A percentile compares a stretch with the other conserved stretches of the same genome.
Evolutionary conservation across 139 green algal genomes (phyloP).

Genomic region (Tetratostichococcus sp.): DNA sequence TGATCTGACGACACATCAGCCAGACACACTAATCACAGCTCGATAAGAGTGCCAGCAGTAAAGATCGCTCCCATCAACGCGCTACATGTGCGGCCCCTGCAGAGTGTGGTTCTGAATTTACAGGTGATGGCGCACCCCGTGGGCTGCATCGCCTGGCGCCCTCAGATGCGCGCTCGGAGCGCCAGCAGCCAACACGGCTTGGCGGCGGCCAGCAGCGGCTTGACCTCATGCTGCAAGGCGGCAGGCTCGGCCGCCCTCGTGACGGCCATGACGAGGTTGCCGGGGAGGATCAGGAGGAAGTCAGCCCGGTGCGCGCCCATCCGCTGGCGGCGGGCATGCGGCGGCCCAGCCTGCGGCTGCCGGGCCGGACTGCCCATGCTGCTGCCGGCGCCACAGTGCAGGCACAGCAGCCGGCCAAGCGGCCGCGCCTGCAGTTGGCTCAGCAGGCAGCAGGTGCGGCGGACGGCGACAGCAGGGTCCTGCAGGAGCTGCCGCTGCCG

Average conservation of each 20-base stretch:
- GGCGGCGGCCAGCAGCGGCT: neutral
- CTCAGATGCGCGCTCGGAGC: neutral
- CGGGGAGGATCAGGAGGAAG: neutral
- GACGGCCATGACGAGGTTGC: too few relatives aligned
- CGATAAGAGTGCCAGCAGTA: too few relatives aligned
- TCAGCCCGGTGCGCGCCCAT: neutral
- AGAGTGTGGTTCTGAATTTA: too few relatives aligned
- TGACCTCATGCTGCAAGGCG: too few relatives aligned
- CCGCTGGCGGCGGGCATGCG: neutral
- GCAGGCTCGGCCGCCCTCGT: too few relatives aligned
- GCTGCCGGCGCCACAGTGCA: too few relatives aligned
- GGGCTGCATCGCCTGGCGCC: neutral
- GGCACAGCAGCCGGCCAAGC: neutral
- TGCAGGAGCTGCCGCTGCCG: neutral
- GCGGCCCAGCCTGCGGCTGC: too few relatives aligned
- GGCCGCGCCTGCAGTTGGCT: neutral
- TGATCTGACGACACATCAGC: neutral
- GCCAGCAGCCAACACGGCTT: too few relatives aligned
- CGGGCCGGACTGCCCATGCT: too few relatives aligned
- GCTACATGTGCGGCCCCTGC: too few relatives aligned
- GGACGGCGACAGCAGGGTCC: neutral
- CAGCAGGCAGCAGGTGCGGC: neutral
- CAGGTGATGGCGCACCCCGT: neutral
- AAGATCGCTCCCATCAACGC: too few relatives aligned
- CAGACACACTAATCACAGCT: too few relatives aligned